A percentile compares a stretch with the other conserved stretches of the same genome.
These are phyloP conservation scores for Paecilomyces sp. DNA, from an alignment of 2,329 filamentous ascomycete genomes.

Conservation along the genomic window DNA sequence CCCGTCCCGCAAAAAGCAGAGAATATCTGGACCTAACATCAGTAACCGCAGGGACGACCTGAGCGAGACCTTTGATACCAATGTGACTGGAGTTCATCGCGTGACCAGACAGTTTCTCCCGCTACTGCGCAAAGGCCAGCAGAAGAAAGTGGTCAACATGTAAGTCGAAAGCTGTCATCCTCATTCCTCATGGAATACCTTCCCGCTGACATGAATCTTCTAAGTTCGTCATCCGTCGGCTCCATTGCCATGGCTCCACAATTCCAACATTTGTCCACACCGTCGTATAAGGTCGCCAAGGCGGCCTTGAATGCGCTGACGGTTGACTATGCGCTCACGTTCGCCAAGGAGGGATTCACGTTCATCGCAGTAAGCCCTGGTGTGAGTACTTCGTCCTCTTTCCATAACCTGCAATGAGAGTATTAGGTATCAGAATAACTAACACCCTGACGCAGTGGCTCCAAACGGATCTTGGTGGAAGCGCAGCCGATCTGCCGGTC, in stretches of 20 bases:
- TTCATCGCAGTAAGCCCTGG: background rate
- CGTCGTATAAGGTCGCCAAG: slow-evolving; percentile 42
- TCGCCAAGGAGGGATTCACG: background rate
- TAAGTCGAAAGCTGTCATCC: slow-evolving; percentile 12
- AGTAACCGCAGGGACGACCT: slow-evolving; percentile 25
- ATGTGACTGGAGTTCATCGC: slow-evolving; percentile 35
- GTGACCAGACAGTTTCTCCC: slow-evolving; percentile 35
- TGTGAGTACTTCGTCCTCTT: background rate
- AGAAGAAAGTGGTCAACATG: slow-evolving; percentile 42
- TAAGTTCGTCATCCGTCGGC: slow-evolving; percentile 36
- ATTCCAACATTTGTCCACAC: slow-evolving; percentile 16
- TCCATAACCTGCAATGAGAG: background rate
- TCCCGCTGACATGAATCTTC: background rate
- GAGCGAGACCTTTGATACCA: slow-evolving; percentile 31
- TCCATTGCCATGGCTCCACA: slow-evolving; percentile 27
- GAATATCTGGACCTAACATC: background rate
- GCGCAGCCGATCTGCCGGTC: background rate
- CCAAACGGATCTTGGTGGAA: background rate
- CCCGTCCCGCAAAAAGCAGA: background rate
- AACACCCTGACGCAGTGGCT: background rate
- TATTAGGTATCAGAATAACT: background rate
- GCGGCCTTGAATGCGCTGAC: slow-evolving; percentile 44
- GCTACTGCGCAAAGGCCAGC: slow-evolving; percentile 28
- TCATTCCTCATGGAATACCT: background rate
- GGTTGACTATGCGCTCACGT: slow-evolving; percentile 8